These are phyloP conservation scores for Gigaspora rosea DNA, from an alignment of 192 early-diverging fungal species.

Conservation along the genomic window DNA sequence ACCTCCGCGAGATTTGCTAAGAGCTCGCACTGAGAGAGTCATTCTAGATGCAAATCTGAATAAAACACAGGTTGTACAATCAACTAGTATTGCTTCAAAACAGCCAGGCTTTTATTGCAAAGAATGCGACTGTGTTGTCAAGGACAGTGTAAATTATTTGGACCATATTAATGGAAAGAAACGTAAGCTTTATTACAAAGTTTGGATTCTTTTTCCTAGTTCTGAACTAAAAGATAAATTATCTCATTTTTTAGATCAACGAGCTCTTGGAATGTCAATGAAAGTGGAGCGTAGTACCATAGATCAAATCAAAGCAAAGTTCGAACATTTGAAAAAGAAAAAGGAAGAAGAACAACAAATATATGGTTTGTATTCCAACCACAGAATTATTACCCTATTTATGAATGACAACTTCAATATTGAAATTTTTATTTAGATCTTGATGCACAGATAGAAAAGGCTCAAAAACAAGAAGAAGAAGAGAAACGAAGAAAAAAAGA, in stretches of 20 bases:
- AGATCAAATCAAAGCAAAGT: conserved; percentile 72
- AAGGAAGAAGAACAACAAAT: conserved; percentile 54
- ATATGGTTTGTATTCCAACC: conserved; percentile 44
- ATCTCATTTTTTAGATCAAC: conserved; percentile 63
- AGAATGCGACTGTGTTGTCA: conserved; percentile 82
- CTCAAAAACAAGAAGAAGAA: conserved; percentile 70
- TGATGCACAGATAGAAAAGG: conserved; percentile 64
- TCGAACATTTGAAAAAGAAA: conserved; percentile 73
- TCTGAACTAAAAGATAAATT: not conserved
- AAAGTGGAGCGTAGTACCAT: conserved; percentile 78
- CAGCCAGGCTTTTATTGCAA: conserved; percentile 94
- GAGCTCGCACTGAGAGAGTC: conserved; percentile 52
- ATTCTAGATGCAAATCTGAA: conserved; percentile 76
- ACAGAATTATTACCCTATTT: conserved; percentile 13
- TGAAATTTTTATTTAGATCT: conserved; percentile 52
- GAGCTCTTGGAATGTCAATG: conserved; percentile 78
- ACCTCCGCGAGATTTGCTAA: conserved; percentile 35
- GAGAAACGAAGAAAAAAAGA: conserved; percentile 60
- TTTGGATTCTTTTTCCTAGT: conserved; percentile 12
- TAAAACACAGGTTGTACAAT: conserved; percentile 80
- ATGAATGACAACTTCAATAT: not conserved
- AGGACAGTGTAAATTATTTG: conserved; percentile 87
- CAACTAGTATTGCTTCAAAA: conserved; percentile 48
- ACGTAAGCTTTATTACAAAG: conserved; percentile 51
- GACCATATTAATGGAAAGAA: conserved; percentile 92